phyloP scores from a whole-genome alignment of 495 filamentous ascomycete genomes.

The Chaetomium cochliodes region DNA sequence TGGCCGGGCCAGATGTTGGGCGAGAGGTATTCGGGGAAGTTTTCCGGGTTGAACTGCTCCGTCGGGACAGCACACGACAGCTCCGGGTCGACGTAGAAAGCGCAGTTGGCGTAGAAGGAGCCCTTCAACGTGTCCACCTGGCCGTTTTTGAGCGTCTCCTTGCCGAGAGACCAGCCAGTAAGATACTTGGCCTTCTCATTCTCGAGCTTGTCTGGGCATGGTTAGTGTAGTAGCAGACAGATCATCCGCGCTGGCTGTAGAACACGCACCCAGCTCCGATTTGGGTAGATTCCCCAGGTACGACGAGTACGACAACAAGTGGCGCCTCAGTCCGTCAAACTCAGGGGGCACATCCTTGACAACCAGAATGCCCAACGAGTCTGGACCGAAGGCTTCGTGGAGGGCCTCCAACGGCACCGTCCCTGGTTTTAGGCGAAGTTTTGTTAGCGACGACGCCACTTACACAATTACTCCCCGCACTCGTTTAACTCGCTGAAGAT shows the following conservation, averaged over 20 bases:
- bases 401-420: conserved; percentile 70
- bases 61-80: conserved; percentile 60
- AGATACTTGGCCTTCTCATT: conserved; percentile 62
- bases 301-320: conserved; percentile 80
- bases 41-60: conserved; percentile 56
- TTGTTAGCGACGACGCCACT: conserved; percentile 26
- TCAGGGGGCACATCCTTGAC: conserved; percentile 76
- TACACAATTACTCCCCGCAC: conserved; percentile 9
- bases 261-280: conserved; percentile 63
- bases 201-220: conserved; percentile 56
- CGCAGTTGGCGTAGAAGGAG: conserved; percentile 95
- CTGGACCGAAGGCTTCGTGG: conserved; percentile 84
- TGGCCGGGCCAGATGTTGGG: conserved; percentile 82
- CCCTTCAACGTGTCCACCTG: conserved; percentile 91
- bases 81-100: conserved; percentile 73
- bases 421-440: conserved; percentile 38
- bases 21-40: conserved; percentile 58
- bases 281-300: conserved; percentile 81
- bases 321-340: conserved; percentile 66
- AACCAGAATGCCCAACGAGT: conserved; percentile 87
- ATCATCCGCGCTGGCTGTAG: not conserved
- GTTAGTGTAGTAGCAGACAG: conserved; percentile 22
- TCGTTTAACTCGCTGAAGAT: not conserved
- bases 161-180: conserved; percentile 79
- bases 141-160: conserved; percentile 88